A percentile compares a stretch with the other conserved stretches of the same genome.
These are phyloP conservation scores for Ganoderma resinaceum DNA, from an alignment of 1,284 basidiomycete species.

Conservation along the genomic window DNA sequence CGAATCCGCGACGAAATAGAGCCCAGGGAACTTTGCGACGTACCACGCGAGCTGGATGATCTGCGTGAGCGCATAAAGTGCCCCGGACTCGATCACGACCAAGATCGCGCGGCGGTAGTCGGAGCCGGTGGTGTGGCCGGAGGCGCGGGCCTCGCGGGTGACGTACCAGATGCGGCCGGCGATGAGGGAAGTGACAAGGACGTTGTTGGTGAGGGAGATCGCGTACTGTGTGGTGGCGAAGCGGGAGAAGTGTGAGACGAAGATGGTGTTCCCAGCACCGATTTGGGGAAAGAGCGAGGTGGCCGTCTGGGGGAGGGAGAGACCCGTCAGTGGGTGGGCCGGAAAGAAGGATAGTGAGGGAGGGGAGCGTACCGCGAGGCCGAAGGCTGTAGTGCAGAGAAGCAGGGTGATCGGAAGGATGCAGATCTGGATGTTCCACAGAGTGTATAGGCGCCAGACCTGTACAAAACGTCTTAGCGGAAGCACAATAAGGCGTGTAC, in stretches of 20 bases:
- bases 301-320: background rate
- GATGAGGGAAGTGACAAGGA: slow-evolving; percentile 11
- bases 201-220: background rate
- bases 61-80: slow-evolving; percentile 14
- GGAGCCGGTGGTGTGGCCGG: background rate
- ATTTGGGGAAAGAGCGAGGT: slow-evolving; percentile 4
- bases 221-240: background rate
- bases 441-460: background rate
- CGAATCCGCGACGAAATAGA: slow-evolving; percentile 11
- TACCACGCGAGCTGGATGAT: slow-evolving; percentile 14
- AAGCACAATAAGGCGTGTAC: background rate
- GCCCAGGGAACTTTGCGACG: slow-evolving; percentile 10
- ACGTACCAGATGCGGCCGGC: slow-evolving; percentile 14
- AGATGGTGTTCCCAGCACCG: slow-evolving; percentile 4
- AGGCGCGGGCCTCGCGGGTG: slow-evolving; percentile 2
- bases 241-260: background rate
- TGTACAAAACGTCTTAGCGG: background rate
- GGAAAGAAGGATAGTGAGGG: background rate
- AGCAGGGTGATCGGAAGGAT: slow-evolving; percentile 3
- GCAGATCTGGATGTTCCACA: slow-evolving; percentile 7
- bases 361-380: background rate
- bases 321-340: background rate
- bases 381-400: background rate
- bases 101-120: slow-evolving; percentile 12
- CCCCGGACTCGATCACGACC: slow-evolving; percentile 14